Evolutionary conservation across 768 basidiomycete species (phyloP).

Genomic region (Auriculariales sp.): DNA sequence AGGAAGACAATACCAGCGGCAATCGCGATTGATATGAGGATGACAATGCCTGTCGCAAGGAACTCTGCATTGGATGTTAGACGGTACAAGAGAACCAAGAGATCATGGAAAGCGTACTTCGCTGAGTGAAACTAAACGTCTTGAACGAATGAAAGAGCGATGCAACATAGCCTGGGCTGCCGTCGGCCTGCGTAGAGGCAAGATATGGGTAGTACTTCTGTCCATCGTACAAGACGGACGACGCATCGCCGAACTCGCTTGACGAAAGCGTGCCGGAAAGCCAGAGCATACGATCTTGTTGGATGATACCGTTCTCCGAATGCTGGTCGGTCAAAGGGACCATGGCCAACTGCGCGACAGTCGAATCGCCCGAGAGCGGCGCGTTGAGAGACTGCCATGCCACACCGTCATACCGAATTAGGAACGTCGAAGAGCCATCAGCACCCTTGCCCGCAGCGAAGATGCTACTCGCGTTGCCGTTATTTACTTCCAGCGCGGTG

Average conservation of each 20-base stretch:
- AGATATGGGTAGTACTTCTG: slow-evolving; percentile 70
- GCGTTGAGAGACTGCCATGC: slow-evolving; percentile 61
- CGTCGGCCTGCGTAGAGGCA: slow-evolving; percentile 46
- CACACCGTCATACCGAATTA: slow-evolving; percentile 74
- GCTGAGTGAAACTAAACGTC: slow-evolving; percentile 58
- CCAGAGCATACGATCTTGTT: slow-evolving; percentile 80
- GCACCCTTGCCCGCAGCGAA: slow-evolving; percentile 73
- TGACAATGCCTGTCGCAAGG: slow-evolving; percentile 84
- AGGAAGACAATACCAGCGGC: slow-evolving; percentile 88
- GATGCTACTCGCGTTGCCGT: slow-evolving; percentile 64
- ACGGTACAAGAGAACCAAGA: slow-evolving; percentile 4
- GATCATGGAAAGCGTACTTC: slow-evolving; percentile 32
- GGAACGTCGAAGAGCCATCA: slow-evolving; percentile 53
- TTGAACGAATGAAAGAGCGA: slow-evolving; percentile 74
- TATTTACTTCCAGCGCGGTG: slow-evolving; percentile 76
- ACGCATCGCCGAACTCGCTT: slow-evolving; percentile 59
- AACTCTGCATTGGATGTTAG: slow-evolving; percentile 36
- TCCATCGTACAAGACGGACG: slow-evolving; percentile 82
- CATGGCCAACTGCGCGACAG: slow-evolving; percentile 74
- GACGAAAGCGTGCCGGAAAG: slow-evolving; percentile 68
- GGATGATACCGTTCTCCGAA: slow-evolving; percentile 48
- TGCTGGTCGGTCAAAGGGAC: slow-evolving; percentile 81
- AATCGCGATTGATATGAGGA: slow-evolving; percentile 94
- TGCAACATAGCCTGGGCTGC: slow-evolving; percentile 55
- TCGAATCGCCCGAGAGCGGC: slow-evolving; percentile 37